Evolutionary conservation across 2,329 filamentous ascomycete genomes (phyloP), one percentile per base, ranked within the genome.

Genomic region (Coleophoma eucalyptorum): DNA sequence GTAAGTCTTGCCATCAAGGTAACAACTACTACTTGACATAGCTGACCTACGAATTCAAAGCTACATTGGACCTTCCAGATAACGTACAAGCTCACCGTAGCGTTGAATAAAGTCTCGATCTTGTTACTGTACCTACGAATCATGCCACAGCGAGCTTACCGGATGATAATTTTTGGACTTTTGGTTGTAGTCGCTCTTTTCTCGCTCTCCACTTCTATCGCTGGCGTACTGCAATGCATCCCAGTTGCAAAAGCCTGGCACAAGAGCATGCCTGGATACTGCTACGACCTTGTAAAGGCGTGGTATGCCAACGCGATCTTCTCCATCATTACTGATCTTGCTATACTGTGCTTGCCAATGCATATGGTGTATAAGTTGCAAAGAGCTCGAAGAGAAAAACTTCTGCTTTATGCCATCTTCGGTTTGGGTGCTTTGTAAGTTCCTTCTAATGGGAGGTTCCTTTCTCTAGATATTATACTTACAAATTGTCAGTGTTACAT

Each of bases 341-440:
- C 51, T 21, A 56, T 54, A 20, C 31, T 56, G 26, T 43, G 54
- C 34, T 31, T 56, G 45, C 54, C 54, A 1, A 51, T 56, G 46
- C 49, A 54, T 38, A 53, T 55, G 53, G 50, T 55, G 7, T 53
- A 55, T 31, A 55, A 53, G 34, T 34, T 55, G 37, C 53, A 55
- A 42, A 50, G 53, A 32, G 44, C 48, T 19, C 48, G 18, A 38
- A 34, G 50, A 26, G 53, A 79, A 50, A 79, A 80, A 48, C 60
- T 78, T 13, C 78, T 76, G 1, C 69, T 84, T 26, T 68, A 60
- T 58, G 61, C 40, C 51, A 67, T 64, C 49, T 68, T 67, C 64
- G 68, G 65, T 16, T 55, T 67, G 52, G 72, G 55, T 31, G 56
- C 37, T 60, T 72, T 65, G 67, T 69, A 53, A 59, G 67, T 62